These are phyloP conservation scores for Fraxinus baroniana DNA, from an alignment of 305 asterid genomes.

Conservation along the genomic window DNA sequence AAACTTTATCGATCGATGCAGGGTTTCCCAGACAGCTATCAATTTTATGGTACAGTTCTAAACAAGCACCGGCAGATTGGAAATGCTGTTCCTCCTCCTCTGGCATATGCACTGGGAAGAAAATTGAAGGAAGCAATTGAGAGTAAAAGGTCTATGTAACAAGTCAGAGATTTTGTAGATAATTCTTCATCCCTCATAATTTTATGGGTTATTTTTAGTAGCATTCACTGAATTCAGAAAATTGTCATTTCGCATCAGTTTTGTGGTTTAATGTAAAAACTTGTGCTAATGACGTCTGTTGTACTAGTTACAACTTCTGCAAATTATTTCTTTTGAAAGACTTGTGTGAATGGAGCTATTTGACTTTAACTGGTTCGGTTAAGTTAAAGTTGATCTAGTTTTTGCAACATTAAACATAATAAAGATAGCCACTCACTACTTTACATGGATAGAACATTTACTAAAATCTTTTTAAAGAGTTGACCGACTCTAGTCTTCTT, in stretches of 20 bases:
- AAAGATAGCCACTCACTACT: not conserved
- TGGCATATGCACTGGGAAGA: constrained; percentile 65
- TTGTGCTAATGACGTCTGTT: not conserved
- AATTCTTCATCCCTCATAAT: not conserved
- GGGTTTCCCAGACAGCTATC: constrained; percentile 70
- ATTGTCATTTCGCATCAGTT: not conserved
- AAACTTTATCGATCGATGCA: constrained; percentile 14
- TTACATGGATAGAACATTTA: not conserved
- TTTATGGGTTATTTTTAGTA: not conserved
- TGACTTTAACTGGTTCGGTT: not conserved
- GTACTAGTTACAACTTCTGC: not conserved
- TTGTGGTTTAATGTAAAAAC: not conserved
- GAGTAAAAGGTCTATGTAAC: constrained; percentile 17
- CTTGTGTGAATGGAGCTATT: not conserved
- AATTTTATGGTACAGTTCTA: constrained; percentile 45
- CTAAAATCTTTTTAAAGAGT: not conserved
- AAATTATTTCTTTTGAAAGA: not conserved
- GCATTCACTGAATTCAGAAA: not conserved
- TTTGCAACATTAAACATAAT: not conserved
- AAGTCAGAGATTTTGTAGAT: not conserved
- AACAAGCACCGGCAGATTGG: constrained; percentile 72
- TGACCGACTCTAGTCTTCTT: not conserved
- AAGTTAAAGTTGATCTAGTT: not conserved
- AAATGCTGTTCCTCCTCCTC: constrained; percentile 80
- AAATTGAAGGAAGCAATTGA: constrained; percentile 66